Evolutionary conservation across 169 alveolate genomes (phyloP).

Genomic region (Cryptosporidium felis): DNA sequence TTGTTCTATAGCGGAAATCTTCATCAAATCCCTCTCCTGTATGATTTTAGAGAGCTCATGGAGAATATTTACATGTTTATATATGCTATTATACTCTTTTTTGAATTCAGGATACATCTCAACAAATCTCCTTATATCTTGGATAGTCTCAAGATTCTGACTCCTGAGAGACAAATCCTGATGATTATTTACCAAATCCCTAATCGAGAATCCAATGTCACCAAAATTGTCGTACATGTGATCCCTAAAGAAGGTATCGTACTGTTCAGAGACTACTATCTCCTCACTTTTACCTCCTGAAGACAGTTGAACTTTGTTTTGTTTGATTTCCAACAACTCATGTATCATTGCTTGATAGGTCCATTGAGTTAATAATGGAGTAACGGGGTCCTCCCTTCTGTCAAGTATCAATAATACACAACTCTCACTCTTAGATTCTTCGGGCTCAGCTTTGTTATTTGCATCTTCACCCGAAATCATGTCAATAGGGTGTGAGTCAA

Average conservation of each 20-base stretch:
- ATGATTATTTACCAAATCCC: slow-evolving; percentile 84
- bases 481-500: slow-evolving; percentile 81
- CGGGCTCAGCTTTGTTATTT: neutral
- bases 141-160: slow-evolving; percentile 85
- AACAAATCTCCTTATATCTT: slow-evolving; percentile 90
- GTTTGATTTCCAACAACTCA: slow-evolving; percentile 89
- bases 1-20: slow-evolving; percentile 87
- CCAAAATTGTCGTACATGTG: slow-evolving; percentile 92
- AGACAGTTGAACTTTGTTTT: slow-evolving; percentile 86
- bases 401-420: slow-evolving; percentile 87
- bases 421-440: slow-evolving; percentile 60
- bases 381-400: slow-evolving; percentile 95
- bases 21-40: slow-evolving; percentile 85
- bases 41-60: slow-evolving; percentile 87
- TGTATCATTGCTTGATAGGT: slow-evolving; percentile 97
- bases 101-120: slow-evolving; percentile 91
- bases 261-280: slow-evolving; percentile 84
- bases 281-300: slow-evolving; percentile 79
- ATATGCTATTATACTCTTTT: slow-evolving; percentile 87
- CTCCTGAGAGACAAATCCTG: slow-evolving; percentile 75
- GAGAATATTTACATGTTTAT: slow-evolving; percentile 90
- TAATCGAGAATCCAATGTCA: slow-evolving; percentile 89
- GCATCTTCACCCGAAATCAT: slow-evolving; percentile 74
- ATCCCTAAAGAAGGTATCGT: slow-evolving; percentile 89
- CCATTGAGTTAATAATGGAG: slow-evolving; percentile 96